These are phyloP conservation scores for Jackrogersella minutella DNA, from an alignment of 495 filamentous ascomycete species.

Conservation along the genomic window DNA sequence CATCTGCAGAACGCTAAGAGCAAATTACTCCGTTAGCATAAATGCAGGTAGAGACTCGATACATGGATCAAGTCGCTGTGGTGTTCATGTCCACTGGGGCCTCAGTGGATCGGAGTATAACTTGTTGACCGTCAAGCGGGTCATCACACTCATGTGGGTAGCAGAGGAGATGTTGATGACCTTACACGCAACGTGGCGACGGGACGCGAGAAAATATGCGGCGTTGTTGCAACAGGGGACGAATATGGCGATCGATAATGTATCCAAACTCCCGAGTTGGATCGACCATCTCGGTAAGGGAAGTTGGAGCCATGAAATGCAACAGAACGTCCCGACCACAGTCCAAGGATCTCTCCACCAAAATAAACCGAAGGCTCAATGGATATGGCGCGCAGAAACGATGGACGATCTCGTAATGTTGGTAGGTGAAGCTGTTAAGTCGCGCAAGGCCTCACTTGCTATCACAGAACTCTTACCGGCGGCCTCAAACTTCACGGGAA, in stretches of 20 bases:
- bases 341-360: conserved; percentile 9
- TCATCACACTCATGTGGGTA: conserved; percentile 33
- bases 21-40: conserved; percentile 24
- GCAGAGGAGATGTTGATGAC: conserved; percentile 27
- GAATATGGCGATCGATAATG: conserved; percentile 18
- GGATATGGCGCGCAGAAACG: conserved; percentile 29
- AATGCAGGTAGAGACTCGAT: conserved; percentile 26
- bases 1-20: conserved; percentile 10
- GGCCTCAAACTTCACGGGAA: conserved; percentile 23
- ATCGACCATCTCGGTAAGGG: conserved; percentile 8
- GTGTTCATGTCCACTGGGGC: conserved; percentile 30
- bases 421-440: conserved; percentile 21
- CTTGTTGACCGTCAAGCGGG: conserved; percentile 14
- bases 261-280: conserved; percentile 18
- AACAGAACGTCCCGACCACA: conserved; percentile 18
- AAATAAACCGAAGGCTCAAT: conserved; percentile 18
- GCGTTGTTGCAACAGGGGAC: conserved; percentile 27
- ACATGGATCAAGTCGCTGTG: conserved; percentile 21
- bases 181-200: conserved; percentile 29
- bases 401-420: conserved; percentile 25
- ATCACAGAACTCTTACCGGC: conserved; percentile 27
- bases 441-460: conserved; percentile 17
- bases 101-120: conserved; percentile 14
- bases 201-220: conserved; percentile 23
- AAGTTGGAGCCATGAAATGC: conserved; percentile 24